Conservation (phyloP, 768 basidiomycete genomes). For the Pholiota molesta region DNA sequence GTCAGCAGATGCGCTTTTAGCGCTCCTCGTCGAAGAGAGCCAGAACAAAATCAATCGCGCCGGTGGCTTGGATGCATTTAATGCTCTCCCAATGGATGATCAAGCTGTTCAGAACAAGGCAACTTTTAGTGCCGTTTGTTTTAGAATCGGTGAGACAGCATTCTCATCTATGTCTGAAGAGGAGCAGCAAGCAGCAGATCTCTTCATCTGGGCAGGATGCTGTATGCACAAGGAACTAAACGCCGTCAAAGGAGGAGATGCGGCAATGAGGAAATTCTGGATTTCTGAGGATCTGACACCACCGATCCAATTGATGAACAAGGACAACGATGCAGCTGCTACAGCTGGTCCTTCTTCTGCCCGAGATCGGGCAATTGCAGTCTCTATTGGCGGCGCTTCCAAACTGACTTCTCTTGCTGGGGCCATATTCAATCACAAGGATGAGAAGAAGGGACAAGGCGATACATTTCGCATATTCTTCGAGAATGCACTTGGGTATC, state of each 20-base stretch:
- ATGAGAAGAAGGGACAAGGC: slow-evolving; percentile 37
- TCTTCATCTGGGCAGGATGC: slow-evolving; percentile 15
- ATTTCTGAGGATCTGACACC: not conserved
- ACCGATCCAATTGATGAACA: slow-evolving; percentile 26
- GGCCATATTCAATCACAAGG: slow-evolving; percentile 35
- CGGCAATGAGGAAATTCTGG: slow-evolving; percentile 12
- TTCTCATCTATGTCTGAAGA: slow-evolving; percentile 17
- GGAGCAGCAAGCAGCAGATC: not conserved
- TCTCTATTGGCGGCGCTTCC: not conserved
- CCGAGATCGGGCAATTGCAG: not conserved
- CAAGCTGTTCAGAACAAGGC: slow-evolving; percentile 1
- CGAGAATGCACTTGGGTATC: slow-evolving; percentile 21
- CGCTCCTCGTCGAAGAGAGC: slow-evolving; percentile 6
- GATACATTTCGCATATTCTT: slow-evolving; percentile 29
- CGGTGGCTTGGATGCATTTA: slow-evolving; percentile 23
- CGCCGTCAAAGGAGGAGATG: slow-evolving; percentile 14
- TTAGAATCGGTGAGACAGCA: slow-evolving; percentile 16
- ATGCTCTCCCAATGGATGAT: slow-evolving; percentile 17
- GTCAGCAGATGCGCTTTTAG: not conserved
- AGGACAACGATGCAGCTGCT: slow-evolving; percentile 27
- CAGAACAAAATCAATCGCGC: slow-evolving; percentile 2
- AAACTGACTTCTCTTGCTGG: slow-evolving; percentile 25
- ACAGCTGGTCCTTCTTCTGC: not conserved
- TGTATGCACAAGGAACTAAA: slow-evolving; percentile 23
- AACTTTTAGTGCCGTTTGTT: not conserved